These are phyloP conservation scores for Penicillium coffeae DNA, from an alignment of 495 filamentous ascomycete genomes.

Conservation along the genomic window DNA sequence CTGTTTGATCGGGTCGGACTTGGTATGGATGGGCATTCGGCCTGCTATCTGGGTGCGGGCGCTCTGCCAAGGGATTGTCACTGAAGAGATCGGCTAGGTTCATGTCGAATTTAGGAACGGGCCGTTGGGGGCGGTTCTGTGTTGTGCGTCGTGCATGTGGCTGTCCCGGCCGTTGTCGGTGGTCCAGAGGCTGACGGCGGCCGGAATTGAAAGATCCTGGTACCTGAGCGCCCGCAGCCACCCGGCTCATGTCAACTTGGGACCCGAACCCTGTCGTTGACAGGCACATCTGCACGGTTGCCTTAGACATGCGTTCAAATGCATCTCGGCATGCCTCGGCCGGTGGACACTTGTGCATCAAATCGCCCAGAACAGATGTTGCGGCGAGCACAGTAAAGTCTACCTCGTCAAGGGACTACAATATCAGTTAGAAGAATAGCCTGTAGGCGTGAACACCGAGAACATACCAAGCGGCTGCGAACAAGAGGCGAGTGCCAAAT, in stretches of 20 bases:
- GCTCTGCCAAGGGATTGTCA: constrained; percentile 26
- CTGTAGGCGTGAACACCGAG: background rate
- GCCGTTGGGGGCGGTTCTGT: constrained; percentile 32
- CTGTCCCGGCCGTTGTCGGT: constrained; percentile 18
- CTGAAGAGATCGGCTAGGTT: constrained; percentile 53
- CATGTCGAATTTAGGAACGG: constrained; percentile 59
- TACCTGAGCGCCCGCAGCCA: constrained; percentile 15
- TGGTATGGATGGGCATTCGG: constrained; percentile 15
- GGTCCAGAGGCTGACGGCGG: constrained; percentile 27
- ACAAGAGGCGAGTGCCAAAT: constrained; percentile 95
- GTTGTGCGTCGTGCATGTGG: constrained; percentile 24
- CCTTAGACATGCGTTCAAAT: constrained; percentile 92
- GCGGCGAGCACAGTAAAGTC: constrained; percentile 95
- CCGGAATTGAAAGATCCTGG: constrained; percentile 16
- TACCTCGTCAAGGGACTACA: constrained; percentile 84
- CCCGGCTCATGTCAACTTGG: constrained; percentile 33
- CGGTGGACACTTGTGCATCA: constrained; percentile 75
- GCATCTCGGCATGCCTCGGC: constrained; percentile 87
- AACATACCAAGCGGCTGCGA: constrained; percentile 70
- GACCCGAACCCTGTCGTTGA: constrained; percentile 77
- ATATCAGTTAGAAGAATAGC: background rate
- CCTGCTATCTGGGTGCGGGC: constrained; percentile 18
- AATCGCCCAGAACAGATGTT: constrained; percentile 75
- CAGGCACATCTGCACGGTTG: constrained; percentile 87
- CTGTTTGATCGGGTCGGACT: constrained; percentile 23